Evolutionary conservation across 768 basidiomycete species (phyloP), one percentile per base, ranked within the genome.

Genomic region (Kwoniella botswanensis): DNA sequence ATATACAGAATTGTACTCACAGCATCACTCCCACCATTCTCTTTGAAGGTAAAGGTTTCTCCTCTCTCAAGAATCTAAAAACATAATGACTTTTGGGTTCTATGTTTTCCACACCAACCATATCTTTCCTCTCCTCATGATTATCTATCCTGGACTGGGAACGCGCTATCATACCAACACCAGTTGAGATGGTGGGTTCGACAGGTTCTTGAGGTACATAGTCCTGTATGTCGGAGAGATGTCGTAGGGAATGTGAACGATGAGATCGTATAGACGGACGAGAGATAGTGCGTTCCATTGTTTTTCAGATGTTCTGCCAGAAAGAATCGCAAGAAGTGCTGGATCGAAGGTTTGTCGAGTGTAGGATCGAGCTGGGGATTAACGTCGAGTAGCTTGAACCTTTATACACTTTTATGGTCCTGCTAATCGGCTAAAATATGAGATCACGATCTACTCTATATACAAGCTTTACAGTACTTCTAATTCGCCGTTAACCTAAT

Each of bases 21-120:
- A 77, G 15, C 76, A 77, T 77, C 35, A 65, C 17, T 10, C 29
- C 43, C 3, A 63, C n/a, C n/a, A 67, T 24, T 0, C 29, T 54
- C 58, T 64, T 63, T 15, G 71, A 63, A 21, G 73, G 73, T 24
- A 73, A 43, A 24, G 69, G 69, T 44, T 63, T 60, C 9, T 72
- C 73, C 61, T 50, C 43, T 24, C 67, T 58, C 50, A 77, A 46
- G n/a, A 62, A 59, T 42, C 50, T 67, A 44, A 75, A 69, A 1
- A 69, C 21, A 22, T 53, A 58, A 43, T 56, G 68, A 53, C 68
- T 68, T 17, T 64, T 29, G 22, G 53, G 18, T 24, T 57, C 13
- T n/a, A 15, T n/a, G 18, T 44, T 52, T 26, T 52, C 58, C 57
- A 21, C 59, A n/a, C 35, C 50, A 9, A 35, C 24, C 7, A 13